Percentiles rank a stretch among this genome's conserved stretches.
Conservation (phyloP, 306 rosid species). For the Cucumis hystrix region DNA sequence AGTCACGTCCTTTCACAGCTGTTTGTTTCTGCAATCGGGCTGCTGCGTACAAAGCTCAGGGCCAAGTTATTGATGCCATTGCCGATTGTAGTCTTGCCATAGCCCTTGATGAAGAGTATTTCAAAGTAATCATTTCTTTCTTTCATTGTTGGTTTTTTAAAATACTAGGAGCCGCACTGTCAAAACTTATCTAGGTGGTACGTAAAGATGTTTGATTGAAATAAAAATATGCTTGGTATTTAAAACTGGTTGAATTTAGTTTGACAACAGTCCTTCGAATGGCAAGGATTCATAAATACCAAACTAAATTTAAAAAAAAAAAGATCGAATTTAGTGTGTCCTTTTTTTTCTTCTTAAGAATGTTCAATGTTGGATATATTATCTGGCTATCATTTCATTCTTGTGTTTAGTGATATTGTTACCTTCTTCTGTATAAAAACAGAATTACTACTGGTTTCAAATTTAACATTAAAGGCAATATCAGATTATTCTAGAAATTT, state of each 20-base stretch:
- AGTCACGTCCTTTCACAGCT: constrained; percentile 80
- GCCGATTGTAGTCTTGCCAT: constrained; percentile 93
- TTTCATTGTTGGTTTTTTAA: neutral
- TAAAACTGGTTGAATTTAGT: neutral
- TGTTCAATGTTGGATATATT: neutral
- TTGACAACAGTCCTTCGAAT: neutral
- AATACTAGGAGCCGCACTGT: neutral
- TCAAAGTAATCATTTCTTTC: constrained; percentile 38
- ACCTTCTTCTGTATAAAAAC: neutral
- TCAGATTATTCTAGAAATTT: neutral
- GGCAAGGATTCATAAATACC: neutral
- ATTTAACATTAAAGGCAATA: neutral
- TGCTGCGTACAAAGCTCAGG: constrained; percentile 81
- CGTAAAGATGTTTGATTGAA: neutral
- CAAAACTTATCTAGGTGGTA: neutral
- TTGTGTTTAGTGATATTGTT: neutral
- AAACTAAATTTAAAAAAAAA: no score
- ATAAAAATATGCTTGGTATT: neutral
- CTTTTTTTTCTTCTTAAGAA: neutral
- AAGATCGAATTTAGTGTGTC: neutral
- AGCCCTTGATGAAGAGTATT: constrained; percentile 84
- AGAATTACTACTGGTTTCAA: neutral
- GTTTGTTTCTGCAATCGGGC: constrained; percentile 97
- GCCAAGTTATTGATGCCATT: constrained; percentile 82
- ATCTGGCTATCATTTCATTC: neutral